Percentiles rank a stretch among this genome's conserved stretches.
phyloP scores from a whole-genome alignment of 768 basidiomycete species.

The Phaffia australis region DNA sequence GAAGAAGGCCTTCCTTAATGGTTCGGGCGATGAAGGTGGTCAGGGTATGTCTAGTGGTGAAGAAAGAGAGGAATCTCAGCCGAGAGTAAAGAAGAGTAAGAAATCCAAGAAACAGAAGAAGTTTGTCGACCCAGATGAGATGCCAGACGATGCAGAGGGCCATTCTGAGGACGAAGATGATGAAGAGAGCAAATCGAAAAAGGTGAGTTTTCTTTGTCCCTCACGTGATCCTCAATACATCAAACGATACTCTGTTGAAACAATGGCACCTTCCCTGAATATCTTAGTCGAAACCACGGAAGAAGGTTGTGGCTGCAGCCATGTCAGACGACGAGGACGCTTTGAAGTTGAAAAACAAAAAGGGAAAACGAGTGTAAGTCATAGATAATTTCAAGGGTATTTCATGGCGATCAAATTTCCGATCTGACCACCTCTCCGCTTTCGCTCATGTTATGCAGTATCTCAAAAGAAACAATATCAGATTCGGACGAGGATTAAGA shows the following conservation, averaged over 20 bases:
- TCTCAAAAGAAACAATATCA: slow-evolving; percentile 10
- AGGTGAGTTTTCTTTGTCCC: slow-evolving; percentile 1
- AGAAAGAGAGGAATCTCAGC: background rate
- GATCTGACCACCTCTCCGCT: background rate
- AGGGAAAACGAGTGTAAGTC: slow-evolving; percentile 8
- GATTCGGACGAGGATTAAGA: slow-evolving; percentile 11
- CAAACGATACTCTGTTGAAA: background rate
- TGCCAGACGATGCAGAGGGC: slow-evolving; percentile 9
- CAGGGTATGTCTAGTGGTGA: slow-evolving; percentile 39
- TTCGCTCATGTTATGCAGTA: background rate
- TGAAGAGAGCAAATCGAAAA: slow-evolving; percentile 2
- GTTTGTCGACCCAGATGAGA: slow-evolving; percentile 21
- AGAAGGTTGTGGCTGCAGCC: background rate
- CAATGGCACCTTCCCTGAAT: background rate
- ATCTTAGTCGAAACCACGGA: slow-evolving; percentile 8
- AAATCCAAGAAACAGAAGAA: slow-evolving; percentile 24
- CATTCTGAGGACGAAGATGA: slow-evolving; percentile 2
- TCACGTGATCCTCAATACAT: background rate
- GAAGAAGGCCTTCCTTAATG: slow-evolving; percentile 43
- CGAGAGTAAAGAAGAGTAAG: slow-evolving; percentile 37
- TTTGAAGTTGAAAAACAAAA: slow-evolving; percentile 4
- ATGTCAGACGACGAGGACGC: slow-evolving; percentile 5
- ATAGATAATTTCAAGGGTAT: too few relatives aligned
- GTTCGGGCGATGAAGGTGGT: slow-evolving; percentile 45
- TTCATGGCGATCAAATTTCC: background rate